Percentiles rank a stretch among this genome's conserved stretches.
Evolutionary conservation across 2,329 filamentous ascomycete species (phyloP).

Genomic region (Sporothrix phasma): DNA sequence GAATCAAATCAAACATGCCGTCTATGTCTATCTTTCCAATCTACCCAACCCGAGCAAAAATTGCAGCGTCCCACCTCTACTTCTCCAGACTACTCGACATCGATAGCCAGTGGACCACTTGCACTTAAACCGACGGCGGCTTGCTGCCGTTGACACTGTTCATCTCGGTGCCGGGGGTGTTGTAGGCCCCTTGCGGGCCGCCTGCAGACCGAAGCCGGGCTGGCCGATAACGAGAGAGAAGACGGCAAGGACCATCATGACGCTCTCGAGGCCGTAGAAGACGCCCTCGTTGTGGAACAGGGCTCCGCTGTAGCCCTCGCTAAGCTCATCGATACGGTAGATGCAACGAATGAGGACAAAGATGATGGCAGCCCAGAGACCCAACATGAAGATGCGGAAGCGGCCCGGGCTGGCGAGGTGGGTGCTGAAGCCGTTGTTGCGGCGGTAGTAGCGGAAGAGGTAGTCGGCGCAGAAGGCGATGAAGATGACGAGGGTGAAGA

Average conservation of each 20-base stretch:
- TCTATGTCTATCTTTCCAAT: background rate
- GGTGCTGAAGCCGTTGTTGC: background rate
- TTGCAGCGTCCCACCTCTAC: background rate
- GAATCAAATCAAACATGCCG: background rate
- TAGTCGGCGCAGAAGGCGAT: slow-evolving; percentile 39
- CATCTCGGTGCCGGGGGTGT: background rate
- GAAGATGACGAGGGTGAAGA: slow-evolving; percentile 45
- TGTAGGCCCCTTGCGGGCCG: background rate
- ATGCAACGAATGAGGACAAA: slow-evolving; percentile 49
- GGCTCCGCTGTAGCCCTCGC: slow-evolving; percentile 47
- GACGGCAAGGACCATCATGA: slow-evolving; percentile 20
- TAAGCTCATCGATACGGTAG: slow-evolving; percentile 53
- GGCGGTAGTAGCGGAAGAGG: slow-evolving; percentile 31
- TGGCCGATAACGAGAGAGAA: slow-evolving; percentile 17
- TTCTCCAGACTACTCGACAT: background rate
- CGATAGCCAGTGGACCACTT: background rate
- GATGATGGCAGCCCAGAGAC: slow-evolving; percentile 43
- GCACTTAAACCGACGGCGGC: background rate
- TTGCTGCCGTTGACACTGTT: slow-evolving; percentile 3
- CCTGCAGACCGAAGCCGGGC: slow-evolving; percentile 18
- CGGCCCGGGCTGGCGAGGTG: background rate
- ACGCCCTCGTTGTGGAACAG: slow-evolving; percentile 42
- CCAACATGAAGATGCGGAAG: slow-evolving; percentile 36
- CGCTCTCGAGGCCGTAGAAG: slow-evolving; percentile 46
- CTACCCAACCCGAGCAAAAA: background rate